Conservation (phyloP, 805 yeast genomes). For the Metschnikowia aberdeeniae region DNA sequence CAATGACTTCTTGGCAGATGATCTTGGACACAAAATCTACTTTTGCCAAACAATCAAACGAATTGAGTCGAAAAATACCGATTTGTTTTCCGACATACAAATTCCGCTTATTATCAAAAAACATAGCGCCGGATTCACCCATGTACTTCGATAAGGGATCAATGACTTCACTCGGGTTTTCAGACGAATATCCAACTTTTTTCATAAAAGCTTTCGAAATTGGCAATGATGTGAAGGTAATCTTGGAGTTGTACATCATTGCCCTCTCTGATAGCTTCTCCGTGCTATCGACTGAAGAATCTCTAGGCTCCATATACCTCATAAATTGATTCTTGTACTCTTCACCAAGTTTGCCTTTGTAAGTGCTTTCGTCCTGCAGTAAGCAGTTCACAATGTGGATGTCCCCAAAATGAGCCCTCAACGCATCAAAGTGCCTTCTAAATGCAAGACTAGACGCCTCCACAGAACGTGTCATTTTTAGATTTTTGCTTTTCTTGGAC, state of each 20-base stretch:
- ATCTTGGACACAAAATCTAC: conserved; percentile 47
- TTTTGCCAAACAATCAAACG: conserved; percentile 47
- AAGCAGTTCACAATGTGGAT: conserved; percentile 48
- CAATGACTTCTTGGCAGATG: conserved; percentile 46
- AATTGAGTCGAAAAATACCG: conserved; percentile 49
- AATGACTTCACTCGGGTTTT: conserved; percentile 32
- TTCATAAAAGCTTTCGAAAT: conserved; percentile 30
- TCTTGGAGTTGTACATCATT: conserved; percentile 19
- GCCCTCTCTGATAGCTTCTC: conserved; percentile 18
- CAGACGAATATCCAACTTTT: conserved; percentile 31
- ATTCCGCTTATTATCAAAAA: conserved; percentile 33
- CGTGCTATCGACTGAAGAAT: conserved; percentile 1
- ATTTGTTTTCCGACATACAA: conserved; percentile 44
- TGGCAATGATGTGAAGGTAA: conserved; percentile 29
- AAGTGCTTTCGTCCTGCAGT: conserved; percentile 35
- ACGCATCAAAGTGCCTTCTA: conserved; percentile 44
- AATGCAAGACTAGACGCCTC: conserved; percentile 55
- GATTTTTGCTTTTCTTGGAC: conserved; percentile 33
- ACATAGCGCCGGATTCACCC: conserved; percentile 44
- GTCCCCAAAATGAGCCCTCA: conserved; percentile 47
- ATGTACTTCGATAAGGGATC: conserved; percentile 30
- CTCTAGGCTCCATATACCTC: conserved; percentile 9
- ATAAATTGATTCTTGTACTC: conserved; percentile 25
- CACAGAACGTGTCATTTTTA: conserved; percentile 46
- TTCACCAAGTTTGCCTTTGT: conserved; percentile 45